Conservation (phyloP, 306 rosid genomes). For the Gastrolobium bilobum region DNA sequence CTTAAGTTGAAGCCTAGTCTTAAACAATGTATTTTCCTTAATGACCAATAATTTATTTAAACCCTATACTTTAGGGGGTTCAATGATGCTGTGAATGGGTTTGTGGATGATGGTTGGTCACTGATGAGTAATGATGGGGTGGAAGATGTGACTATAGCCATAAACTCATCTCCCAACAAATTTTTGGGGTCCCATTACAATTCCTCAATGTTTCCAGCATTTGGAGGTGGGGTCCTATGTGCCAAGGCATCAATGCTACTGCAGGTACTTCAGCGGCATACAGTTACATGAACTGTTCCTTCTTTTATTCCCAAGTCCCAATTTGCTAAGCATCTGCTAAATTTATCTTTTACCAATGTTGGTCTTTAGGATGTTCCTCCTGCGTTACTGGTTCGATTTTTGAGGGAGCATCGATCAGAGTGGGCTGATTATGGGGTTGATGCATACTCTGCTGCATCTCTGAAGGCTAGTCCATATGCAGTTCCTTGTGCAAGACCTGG, state of each 20-base stretch:
- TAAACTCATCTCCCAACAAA: slow-evolving; percentile 80
- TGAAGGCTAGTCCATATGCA: slow-evolving; percentile 84
- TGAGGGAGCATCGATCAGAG: slow-evolving; percentile 98
- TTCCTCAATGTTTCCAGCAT: slow-evolving; percentile 70
- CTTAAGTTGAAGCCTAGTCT: not conserved
- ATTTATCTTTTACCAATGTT: not conserved
- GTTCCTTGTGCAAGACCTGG: slow-evolving; percentile 91
- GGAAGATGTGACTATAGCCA: slow-evolving; percentile 89
- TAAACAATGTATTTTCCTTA: not conserved
- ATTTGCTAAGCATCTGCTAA: not conserved
- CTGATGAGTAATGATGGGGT: slow-evolving; percentile 83
- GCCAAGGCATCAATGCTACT: slow-evolving; percentile 98
- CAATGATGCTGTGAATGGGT: slow-evolving; percentile 96
- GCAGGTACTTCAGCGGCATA: slow-evolving; percentile 63
- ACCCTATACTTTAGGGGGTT: slow-evolving; percentile 71
- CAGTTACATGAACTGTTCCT: not conserved
- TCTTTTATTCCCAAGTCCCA: not conserved
- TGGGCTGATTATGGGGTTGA: slow-evolving; percentile 99
- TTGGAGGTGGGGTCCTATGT: slow-evolving; percentile 92
- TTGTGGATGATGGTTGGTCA: slow-evolving; percentile 94
- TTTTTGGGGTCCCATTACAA: slow-evolving; percentile 74
- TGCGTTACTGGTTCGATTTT: slow-evolving; percentile 91
- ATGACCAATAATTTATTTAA: not conserved
- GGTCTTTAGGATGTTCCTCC: slow-evolving; percentile 88
- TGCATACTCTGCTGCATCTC: slow-evolving; percentile 92